Base-by-base conservation (phyloP, 1,284 basidiomycete species). In the Chalciporus sp. region DNA sequence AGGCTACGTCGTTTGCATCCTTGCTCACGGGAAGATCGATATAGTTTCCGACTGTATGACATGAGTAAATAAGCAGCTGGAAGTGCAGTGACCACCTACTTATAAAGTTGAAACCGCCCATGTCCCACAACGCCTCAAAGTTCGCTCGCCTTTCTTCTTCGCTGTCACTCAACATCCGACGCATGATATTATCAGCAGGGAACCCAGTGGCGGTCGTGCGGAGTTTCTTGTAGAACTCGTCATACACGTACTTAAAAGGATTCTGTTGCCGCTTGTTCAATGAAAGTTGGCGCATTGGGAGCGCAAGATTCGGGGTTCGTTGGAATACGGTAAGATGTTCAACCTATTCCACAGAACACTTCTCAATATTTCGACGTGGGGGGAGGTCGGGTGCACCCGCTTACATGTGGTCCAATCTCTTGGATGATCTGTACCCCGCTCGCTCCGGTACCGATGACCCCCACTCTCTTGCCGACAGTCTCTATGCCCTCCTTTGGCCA, bases 381-480 rank as follows among this genome's bases (percentile, higher is more conserved):
- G n/a, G 3, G 23, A 29, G 0, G 7, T 17, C 20, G 14, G 2
- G 6, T 7, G 12, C 20, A 2, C 16, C 6, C 27, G 20, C 60
- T 10, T 52, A 61, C 62, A 8, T 57, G 51, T 33, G 0, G 23
- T 5, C 61, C 60, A 9, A 63, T 49, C 11, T 51, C 63, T 49
- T 61, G 58, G 16, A 51, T 58, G 1, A 49, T 29, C 29, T 61
- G 63, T 3, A 63, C 57, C 1, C 56, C 62, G 31, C 59, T 62
- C 10, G 57, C 49, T n/a, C 62, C 62, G 0, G 61, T 64, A 2
- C 62, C 62, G 10, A 64, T 54, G 3, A 64, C 12, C 7, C 62
- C 60, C 3, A 61, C 61, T 23, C 42, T 50, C 27, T 61, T 64
- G 1, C 60, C 49, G n/a, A 0, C 19, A 1, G 47, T 64, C 23